Evolutionary conservation across 73 alveolate genomes (phyloP).

Genomic region (Paramecium caudatum): DNA sequence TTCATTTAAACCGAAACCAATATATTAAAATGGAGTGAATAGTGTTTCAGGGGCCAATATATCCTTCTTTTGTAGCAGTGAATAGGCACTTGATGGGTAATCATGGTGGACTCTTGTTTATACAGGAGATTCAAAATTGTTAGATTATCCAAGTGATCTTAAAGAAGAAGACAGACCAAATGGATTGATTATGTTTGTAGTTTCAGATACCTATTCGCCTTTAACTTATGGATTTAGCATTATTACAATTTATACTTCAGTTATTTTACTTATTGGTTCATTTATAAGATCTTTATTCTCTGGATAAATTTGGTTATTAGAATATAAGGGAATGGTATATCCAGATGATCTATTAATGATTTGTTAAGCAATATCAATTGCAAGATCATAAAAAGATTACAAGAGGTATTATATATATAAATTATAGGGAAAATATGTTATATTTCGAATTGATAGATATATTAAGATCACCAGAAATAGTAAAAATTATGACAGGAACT

Average conservation of each 20-base stretch:
- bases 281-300: conserved; percentile 80
- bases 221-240: conserved; percentile 88
- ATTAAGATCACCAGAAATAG: conserved; percentile 96
- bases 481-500: conserved; percentile 93
- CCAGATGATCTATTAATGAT: conserved; percentile 92
- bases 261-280: conserved; percentile 88
- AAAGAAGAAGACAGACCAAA: not conserved
- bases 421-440: conserved; percentile 92
- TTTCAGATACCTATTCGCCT: conserved; percentile 87
- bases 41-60: not conserved
- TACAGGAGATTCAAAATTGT: not conserved
- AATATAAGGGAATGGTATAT: conserved; percentile 92
- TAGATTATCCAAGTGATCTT: too few relatives aligned
- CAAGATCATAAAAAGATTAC: conserved; percentile 91
- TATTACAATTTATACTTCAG: conserved; percentile 91
- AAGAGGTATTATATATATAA: conserved; percentile 57
- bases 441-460: conserved; percentile 95
- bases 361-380: conserved; percentile 94
- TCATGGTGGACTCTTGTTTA: conserved; percentile 68
- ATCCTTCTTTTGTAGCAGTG: not conserved
- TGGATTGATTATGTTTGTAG: conserved; percentile 85
- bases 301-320: conserved; percentile 82
- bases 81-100: not conserved
- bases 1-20: conserved; percentile 50
- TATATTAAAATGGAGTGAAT: not conserved